Evolutionary conservation across 257 asterid species (phyloP).

Genomic region (Lycium barbarum): DNA sequence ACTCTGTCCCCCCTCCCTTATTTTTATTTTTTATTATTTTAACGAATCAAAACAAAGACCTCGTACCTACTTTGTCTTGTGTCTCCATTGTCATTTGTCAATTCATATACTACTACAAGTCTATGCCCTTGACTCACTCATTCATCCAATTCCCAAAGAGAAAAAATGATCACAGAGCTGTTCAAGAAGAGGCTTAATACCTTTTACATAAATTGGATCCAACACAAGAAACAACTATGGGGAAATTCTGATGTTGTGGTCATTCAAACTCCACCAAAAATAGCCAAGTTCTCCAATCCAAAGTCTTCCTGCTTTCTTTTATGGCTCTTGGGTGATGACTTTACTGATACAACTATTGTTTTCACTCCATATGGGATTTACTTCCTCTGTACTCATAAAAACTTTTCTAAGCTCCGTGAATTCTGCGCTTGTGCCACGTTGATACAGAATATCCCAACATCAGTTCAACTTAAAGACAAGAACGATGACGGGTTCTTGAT

Average conservation of each 20-base stretch:
- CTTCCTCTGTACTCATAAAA: constrained; percentile 13
- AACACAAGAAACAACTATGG: constrained; percentile 14
- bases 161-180: constrained; percentile 2
- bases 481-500: neutral
- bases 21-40: too few species aligned
- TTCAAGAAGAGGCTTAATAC: constrained; percentile 4
- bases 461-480: neutral
- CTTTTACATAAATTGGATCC: constrained; percentile 14
- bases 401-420: neutral
- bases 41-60: neutral
- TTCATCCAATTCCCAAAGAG: neutral
- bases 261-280: neutral
- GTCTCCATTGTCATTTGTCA: neutral
- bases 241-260: constrained; percentile 16
- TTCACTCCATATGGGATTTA: constrained; percentile 14
- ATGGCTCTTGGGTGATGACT: constrained; percentile 26
- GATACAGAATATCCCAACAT: neutral
- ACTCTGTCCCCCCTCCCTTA: neutral
- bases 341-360: neutral
- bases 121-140: neutral
- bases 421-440: neutral
- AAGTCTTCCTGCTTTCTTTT: neutral
- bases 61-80: neutral
- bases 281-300: neutral
- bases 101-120: neutral